Evolutionary conservation across 768 basidiomycete species (phyloP).

Genomic region (Glaciozyma antarctica): DNA sequence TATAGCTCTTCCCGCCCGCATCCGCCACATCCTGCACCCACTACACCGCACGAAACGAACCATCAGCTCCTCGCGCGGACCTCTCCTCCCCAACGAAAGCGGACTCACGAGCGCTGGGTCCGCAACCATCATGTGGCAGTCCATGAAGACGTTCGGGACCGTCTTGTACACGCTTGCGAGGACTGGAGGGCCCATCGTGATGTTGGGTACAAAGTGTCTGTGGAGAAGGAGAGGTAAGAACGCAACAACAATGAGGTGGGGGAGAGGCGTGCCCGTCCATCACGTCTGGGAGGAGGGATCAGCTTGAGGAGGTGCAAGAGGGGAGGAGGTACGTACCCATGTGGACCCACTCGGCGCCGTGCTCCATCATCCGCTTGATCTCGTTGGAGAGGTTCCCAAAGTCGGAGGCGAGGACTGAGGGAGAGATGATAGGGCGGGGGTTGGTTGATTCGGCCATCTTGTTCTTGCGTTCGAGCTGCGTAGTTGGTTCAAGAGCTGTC

Average conservation of each 20-base stretch:
- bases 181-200: constrained; percentile 86
- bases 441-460: neutral
- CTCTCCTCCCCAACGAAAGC: neutral
- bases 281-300: constrained; percentile 52
- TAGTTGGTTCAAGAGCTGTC: too few species aligned
- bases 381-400: constrained; percentile 90
- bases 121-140: constrained; percentile 99
- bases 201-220: constrained; percentile 96
- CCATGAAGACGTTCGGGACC: constrained; percentile 95
- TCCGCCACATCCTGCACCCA: constrained; percentile 95
- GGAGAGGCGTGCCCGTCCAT: constrained; percentile 78
- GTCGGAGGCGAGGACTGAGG: constrained; percentile 93
- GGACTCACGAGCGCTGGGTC: constrained; percentile 72
- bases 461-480: too few species aligned
- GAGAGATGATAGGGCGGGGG: constrained; percentile 64
- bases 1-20: constrained; percentile 89
- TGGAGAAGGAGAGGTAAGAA: constrained; percentile 1
- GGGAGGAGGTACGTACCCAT: constrained; percentile 57
- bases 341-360: constrained; percentile 94
- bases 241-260: neutral
- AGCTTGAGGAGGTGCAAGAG: neutral
- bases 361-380: constrained; percentile 85
- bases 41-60: constrained; percentile 43
- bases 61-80: neutral
- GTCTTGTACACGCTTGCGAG: constrained; percentile 73